phyloP scores from a whole-genome alignment of 2,329 filamentous ascomycete species.

The Xylaria multiplex region DNA sequence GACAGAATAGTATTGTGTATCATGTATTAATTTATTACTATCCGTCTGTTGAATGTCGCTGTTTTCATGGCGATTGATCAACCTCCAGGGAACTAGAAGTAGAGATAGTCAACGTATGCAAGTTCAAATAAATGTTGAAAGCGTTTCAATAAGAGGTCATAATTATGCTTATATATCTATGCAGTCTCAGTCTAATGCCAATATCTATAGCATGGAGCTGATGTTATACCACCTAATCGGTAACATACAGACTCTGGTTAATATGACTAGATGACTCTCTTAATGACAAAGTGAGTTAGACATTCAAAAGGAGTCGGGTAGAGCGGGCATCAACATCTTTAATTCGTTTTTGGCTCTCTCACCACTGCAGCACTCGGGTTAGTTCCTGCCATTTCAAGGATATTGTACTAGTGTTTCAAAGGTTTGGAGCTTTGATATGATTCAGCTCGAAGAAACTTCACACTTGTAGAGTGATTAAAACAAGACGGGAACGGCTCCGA shows the following conservation, averaged over 20 bases:
- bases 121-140: not conserved
- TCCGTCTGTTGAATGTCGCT: no score
- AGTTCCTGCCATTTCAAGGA: not conserved
- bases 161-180: conserved; percentile 7
- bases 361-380: conserved; percentile 2
- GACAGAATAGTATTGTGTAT: no score
- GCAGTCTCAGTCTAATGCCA: not conserved
- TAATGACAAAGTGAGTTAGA: not conserved
- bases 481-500: conserved; percentile 47
- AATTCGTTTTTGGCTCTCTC: conserved; percentile 11
- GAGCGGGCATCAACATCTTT: not conserved
- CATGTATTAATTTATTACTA: no score
- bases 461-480: not conserved
- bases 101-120: not conserved
- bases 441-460: not conserved
- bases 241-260: not conserved
- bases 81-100: not conserved
- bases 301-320: not conserved
- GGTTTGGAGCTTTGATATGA: no score
- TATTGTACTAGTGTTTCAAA: not conserved
- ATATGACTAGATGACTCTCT: not conserved
- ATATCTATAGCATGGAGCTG: not conserved
- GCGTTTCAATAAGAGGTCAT: conserved; percentile 2
- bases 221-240: not conserved
- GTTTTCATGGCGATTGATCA: not conserved